Evolutionary conservation across 169 alveolate genomes (phyloP).

Genomic region (Eimeria acervulina): DNA sequence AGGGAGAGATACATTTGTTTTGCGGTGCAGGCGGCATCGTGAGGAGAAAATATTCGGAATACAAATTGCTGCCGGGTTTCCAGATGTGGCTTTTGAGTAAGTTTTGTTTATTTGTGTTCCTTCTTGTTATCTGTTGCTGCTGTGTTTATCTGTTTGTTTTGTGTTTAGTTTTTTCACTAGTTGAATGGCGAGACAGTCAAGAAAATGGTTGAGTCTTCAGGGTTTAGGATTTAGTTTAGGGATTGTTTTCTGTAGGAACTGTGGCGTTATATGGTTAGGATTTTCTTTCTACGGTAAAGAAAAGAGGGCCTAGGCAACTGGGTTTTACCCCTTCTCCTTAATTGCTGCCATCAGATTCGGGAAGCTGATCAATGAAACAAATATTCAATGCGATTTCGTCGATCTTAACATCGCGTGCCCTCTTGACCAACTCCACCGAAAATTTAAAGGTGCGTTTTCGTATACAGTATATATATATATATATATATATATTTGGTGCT

Average conservation of each 20-base stretch:
- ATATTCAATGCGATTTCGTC: conserved; percentile 86
- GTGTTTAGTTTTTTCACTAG: too few relatives aligned
- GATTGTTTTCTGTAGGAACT: too few relatives aligned
- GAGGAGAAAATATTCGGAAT: conserved; percentile 92
- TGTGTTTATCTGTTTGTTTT: neutral
- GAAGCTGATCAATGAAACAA: conserved; percentile 15
- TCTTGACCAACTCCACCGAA: conserved; percentile 88
- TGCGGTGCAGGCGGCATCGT: conserved; percentile 80
- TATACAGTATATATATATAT: too few relatives aligned
- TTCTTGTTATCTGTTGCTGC: neutral
- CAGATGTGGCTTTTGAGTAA: conserved; percentile 81
- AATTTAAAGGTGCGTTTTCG: conserved; percentile 32
- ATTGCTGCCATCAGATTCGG: conserved; percentile 63
- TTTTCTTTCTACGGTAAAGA: too few relatives aligned
- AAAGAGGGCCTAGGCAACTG: too few relatives aligned
- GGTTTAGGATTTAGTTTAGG: too few relatives aligned
- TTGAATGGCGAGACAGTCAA: too few relatives aligned
- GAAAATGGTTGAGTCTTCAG: too few relatives aligned
- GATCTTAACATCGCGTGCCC: conserved; percentile 93
- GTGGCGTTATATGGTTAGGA: too few relatives aligned
- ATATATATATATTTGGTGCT: too few relatives aligned
- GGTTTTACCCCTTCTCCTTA: neutral
- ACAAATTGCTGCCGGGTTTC: conserved; percentile 88
- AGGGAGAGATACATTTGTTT: neutral
- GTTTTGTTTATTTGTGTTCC: neutral